phyloP scores from a whole-genome alignment of 177 flowering plant genomes.

The Vitis hybrid region DNA sequence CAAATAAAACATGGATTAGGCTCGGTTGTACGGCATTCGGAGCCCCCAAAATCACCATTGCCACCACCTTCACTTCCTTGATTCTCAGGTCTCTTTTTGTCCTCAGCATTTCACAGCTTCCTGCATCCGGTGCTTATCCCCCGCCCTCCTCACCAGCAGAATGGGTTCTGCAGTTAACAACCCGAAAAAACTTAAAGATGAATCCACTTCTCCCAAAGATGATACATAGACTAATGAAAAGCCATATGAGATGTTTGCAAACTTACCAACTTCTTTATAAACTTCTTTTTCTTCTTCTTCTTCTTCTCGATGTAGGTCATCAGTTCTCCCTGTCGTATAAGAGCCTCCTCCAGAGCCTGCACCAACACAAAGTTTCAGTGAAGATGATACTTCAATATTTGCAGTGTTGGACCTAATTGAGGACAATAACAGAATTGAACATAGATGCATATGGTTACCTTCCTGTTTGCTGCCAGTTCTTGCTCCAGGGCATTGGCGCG shows the following conservation, averaged over 20 bases:
- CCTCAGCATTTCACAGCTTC: no score
- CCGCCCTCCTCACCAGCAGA: conserved; percentile 25
- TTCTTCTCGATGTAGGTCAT: conserved; percentile 64
- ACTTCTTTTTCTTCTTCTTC: conserved; percentile 65
- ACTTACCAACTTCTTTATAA: conserved; percentile 29
- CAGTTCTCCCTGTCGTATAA: conserved; percentile 46
- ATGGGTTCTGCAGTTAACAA: conserved; percentile 29
- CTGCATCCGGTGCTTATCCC: no score
- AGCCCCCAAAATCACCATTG: no score
- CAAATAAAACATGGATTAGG: no score
- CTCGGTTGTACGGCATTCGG: no score
- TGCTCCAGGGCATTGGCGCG: conserved; percentile 57
- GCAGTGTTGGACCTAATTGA: no score
- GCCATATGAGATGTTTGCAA: neutral
- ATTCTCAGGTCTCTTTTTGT: no score
- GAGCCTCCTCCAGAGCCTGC: conserved; percentile 64
- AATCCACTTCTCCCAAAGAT: neutral
- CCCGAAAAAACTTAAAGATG: conserved; percentile 7
- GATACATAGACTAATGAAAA: neutral
- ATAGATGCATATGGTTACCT: conserved; percentile 37
- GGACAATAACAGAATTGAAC: no score
- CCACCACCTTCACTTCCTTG: no score
- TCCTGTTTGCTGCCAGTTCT: conserved; percentile 60
- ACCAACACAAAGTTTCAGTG: conserved; percentile 9
- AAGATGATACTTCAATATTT: no score